phyloP scores from a whole-genome alignment of 2,329 filamentous ascomycete species.

The Spiromastix sp. region DNA sequence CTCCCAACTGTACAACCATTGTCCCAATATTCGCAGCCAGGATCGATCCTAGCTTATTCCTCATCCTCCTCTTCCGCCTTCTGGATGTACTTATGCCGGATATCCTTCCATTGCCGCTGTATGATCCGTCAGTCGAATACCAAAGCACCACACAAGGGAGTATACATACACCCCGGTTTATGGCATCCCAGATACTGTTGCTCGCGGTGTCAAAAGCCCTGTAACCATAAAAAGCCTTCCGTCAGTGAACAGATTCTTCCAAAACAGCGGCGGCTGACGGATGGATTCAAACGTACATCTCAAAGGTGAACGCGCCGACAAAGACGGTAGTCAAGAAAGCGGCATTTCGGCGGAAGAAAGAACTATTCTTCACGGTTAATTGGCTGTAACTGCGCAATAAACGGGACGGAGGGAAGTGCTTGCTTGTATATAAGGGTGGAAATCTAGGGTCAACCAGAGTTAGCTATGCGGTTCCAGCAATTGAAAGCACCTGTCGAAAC shows the following conservation, averaged over 20 bases:
- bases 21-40: not conserved
- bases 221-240: conserved; percentile 9
- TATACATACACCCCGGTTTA: conserved; percentile 80
- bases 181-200: conserved; percentile 78
- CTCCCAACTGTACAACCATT: not conserved
- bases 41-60: not conserved
- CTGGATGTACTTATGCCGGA: conserved; percentile 79
- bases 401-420: conserved; percentile 25
- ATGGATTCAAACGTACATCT: conserved; percentile 59
- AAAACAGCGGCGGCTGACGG: not conserved
- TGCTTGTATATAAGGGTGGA: conserved; percentile 51
- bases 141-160: conserved; percentile 3
- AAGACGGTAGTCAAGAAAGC: conserved; percentile 84
- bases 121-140: conserved; percentile 9
- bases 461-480: conserved; percentile 26
- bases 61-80: conserved; percentile 56
- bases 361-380: conserved; percentile 43
- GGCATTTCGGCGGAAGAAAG: conserved; percentile 76
- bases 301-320: conserved; percentile 74
- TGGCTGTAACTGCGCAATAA: not conserved
- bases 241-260: conserved; percentile 5
- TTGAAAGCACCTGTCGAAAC: too few relatives aligned
- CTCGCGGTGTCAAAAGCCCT: conserved; percentile 76
- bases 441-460: conserved; percentile 30
- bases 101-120: conserved; percentile 99